phyloP scores from a whole-genome alignment of 2,329 filamentous ascomycete species.

The Xylariales sp. region DNA sequence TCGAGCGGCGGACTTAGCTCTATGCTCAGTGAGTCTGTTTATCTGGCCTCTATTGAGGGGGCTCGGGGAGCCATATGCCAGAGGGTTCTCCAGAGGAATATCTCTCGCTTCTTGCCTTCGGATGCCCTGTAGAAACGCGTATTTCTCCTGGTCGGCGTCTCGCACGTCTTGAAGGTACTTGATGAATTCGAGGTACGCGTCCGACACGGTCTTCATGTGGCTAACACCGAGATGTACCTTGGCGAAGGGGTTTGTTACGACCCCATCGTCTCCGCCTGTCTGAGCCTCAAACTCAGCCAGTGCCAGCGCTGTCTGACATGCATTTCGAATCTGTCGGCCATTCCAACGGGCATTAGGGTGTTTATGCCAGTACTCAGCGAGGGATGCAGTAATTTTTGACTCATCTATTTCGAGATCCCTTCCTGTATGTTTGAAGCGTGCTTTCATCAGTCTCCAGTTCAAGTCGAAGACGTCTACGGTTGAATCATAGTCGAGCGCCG shows the following conservation, averaged over 20 bases:
- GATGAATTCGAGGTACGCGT: conserved; percentile 41
- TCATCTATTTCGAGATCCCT: conserved; percentile 10
- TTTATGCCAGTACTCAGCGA: too few relatives aligned
- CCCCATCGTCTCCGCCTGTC: conserved; percentile 32
- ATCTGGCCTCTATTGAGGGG: background rate
- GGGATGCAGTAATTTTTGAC: conserved; percentile 17
- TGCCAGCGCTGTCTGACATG: conserved; percentile 41
- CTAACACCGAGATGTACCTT: conserved; percentile 32
- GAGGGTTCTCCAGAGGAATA: background rate
- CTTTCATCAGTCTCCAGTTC: conserved; percentile 31
- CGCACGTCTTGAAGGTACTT: background rate
- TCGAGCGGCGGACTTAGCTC: background rate
- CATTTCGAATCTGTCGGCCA: conserved; percentile 45
- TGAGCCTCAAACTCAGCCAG: conserved; percentile 42
- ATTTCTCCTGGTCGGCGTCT: conserved; percentile 3
- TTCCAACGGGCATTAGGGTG: conserved; percentile 35
- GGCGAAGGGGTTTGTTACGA: conserved; percentile 5
- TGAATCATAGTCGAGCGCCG: conserved; percentile 33
- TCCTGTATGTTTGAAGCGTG: conserved; percentile 18
- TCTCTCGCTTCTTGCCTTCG: conserved; percentile 1
- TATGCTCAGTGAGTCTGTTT: conserved; percentile 5
- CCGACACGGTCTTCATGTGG: conserved; percentile 40
- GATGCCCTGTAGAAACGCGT: conserved; percentile 6
- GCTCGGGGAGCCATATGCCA: background rate
- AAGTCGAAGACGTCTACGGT: conserved; percentile 35